These are phyloP conservation scores for Glomus cerebriforme DNA, from an alignment of 192 early-diverging fungal genomes.

Conservation along the genomic window DNA sequence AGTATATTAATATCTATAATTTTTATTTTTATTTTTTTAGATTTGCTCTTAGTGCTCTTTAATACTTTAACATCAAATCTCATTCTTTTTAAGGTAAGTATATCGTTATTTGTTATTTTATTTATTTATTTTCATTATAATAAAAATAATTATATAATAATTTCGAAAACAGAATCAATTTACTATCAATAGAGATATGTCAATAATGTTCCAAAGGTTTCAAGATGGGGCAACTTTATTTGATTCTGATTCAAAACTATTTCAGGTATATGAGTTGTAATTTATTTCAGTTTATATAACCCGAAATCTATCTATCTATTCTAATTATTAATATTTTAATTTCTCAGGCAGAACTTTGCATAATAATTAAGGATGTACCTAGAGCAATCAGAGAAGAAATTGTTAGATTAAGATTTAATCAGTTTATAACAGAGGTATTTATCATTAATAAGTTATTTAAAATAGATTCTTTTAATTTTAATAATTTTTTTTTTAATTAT, in stretches of 20 bases:
- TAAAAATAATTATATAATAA: neutral
- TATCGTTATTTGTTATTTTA: neutral
- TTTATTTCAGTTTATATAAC: neutral
- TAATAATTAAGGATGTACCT: conserved; percentile 28
- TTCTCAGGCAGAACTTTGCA: conserved; percentile 2
- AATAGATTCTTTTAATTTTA: too few relatives aligned
- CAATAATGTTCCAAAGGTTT: conserved; percentile 34
- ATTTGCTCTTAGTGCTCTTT: neutral
- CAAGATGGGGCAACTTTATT: conserved; percentile 24
- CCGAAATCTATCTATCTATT: too few relatives aligned
- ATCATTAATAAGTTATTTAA: too few relatives aligned
- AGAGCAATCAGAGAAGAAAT: conserved; percentile 7
- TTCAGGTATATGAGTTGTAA: conserved; percentile 16
- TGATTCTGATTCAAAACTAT: neutral
- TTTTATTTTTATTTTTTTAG: neutral
- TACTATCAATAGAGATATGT: conserved; percentile 28
- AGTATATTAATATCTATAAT: neutral
- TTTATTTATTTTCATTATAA: neutral
- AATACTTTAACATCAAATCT: conserved; percentile 1
- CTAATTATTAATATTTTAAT: neutral
- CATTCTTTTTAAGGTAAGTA: conserved; percentile 16
- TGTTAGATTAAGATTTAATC: too few relatives aligned
- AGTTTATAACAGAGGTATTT: too few relatives aligned
- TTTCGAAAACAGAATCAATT: conserved; percentile 22
- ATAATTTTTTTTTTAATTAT: neutral